Base-by-base conservation (phyloP, 768 basidiomycete genomes). In the Clitopilus passeckerianus region DNA sequence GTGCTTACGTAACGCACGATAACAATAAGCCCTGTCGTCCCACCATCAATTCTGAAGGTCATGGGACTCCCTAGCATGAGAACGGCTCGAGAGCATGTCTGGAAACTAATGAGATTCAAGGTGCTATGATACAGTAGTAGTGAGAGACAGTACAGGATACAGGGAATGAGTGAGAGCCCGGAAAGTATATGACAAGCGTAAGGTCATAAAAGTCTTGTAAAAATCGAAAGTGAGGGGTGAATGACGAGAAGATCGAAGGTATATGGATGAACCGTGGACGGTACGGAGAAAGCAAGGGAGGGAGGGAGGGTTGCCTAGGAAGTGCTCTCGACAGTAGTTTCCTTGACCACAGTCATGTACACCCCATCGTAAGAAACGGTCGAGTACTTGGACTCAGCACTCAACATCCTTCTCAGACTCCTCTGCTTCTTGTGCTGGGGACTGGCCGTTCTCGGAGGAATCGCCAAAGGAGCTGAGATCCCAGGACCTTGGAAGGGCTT, bases 321-420 rank as follows among this genome's bases (percentile, higher is more conserved):
- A 7, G 4, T 30, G 27, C 27, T 30, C 27, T 30, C 27, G 27
- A 30, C 27, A 30, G 27, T 30, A 30, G 46, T 50, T 60, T 81
- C 80, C 57, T 73, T 75, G 27, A 78, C 73, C 41, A 79, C 73
- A 0, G 77, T 75, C 77, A 80, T 77, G 63, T 74, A 74, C n/a
- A 50, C 20, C 16, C 16, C 46, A 50, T 41, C 37, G n/a, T 41
- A 14, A 15, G 37, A 41, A 5, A 18, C 18, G 20, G 46, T 50
- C 46, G 46, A 50, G 46, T 20, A 50, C n/a, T 50, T 50, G 22
- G 46, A 50, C 46, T 50, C 46, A 10, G 20, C 59, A 34, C 70
- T 71, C 62, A 67, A 65, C 37, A 56, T 70, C 54, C 63, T 61
- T 27, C 68, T 67, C 56, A 77, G 50, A 37, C 66, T 69, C 16